A percentile compares a stretch with the other conserved stretches of the same genome.
phyloP scores from a whole-genome alignment of 73 alveolate species.

The Paramecium pentaurelia region DNA sequence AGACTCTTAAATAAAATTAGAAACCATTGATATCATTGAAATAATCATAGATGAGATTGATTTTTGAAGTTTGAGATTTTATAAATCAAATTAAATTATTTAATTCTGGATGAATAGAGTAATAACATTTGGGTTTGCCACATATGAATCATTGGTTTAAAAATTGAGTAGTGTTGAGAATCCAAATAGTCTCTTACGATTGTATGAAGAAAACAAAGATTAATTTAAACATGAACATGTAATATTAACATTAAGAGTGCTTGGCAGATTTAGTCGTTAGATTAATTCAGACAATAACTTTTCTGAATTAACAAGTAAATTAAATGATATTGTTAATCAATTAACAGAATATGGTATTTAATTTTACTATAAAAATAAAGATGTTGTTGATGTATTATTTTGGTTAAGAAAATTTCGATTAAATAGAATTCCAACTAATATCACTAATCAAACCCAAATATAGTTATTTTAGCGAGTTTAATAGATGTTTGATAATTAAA shows the following conservation, averaged over 20 bases:
- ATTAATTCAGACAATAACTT: neutral
- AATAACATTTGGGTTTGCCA: neutral
- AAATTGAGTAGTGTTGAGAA: neutral
- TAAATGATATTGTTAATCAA: neutral
- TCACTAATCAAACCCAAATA: neutral
- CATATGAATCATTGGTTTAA: neutral
- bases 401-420: neutral
- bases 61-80: neutral
- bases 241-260: neutral
- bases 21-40: neutral
- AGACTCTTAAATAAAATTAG: neutral
- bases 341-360: neutral
- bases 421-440: neutral
- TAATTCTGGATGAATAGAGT: constrained; percentile 18
- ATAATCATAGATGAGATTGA: neutral
- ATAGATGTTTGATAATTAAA: neutral
- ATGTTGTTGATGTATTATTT: neutral
- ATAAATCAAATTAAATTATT: neutral
- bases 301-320: neutral
- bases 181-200: neutral
- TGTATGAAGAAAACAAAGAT: neutral
- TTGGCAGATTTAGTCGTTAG: neutral
- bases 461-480: neutral
- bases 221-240: constrained; percentile 2
- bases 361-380: neutral